phyloP scores from a whole-genome alignment of 495 filamentous ascomycete species.

The Chaetomium cochliodes region DNA sequence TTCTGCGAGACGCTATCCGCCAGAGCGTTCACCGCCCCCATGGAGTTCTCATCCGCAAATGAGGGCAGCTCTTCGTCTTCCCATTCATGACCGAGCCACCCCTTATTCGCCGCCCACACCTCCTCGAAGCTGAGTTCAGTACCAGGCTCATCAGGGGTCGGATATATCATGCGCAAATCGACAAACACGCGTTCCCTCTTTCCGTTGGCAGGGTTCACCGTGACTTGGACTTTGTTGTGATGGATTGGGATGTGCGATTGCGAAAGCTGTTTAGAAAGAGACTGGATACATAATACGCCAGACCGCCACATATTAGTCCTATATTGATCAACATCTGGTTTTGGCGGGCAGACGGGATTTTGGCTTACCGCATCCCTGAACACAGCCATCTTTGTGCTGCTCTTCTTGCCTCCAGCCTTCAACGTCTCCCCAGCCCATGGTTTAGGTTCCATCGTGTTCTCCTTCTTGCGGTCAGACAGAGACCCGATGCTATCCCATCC shows the following conservation, averaged over 20 bases:
- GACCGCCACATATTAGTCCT: conserved; percentile 83
- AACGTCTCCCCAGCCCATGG: conserved; percentile 92
- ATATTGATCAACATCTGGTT: conserved; percentile 82
- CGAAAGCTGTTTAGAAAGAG: conserved; percentile 49
- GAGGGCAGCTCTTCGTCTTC: conserved; percentile 39
- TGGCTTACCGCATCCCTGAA: conserved; percentile 94
- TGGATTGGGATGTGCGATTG: conserved; percentile 52
- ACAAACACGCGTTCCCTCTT: conserved; percentile 83
- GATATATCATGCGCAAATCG: conserved; percentile 80
- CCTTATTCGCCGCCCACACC: conserved; percentile 72
- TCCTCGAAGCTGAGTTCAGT: conserved; percentile 88
- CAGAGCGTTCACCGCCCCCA: conserved; percentile 30
- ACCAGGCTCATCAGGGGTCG: conserved; percentile 62
- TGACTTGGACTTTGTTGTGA: conserved; percentile 63
- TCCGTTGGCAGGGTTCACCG: conserved; percentile 73
- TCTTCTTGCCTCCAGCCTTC: conserved; percentile 77
- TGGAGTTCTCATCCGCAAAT: conserved; percentile 29
- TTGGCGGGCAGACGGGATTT: conserved; percentile 35
- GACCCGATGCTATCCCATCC: conserved; percentile 94
- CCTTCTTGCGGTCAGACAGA: conserved; percentile 84
- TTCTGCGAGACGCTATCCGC: conserved; percentile 38
- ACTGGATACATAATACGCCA: conserved; percentile 56
- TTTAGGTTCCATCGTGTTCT: conserved; percentile 81
- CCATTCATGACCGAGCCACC: conserved; percentile 77
- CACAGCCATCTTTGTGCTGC: conserved; percentile 76